A percentile compares a stretch with the other conserved stretches of the same genome.
These are phyloP conservation scores for Moesziomyces globuligerus DNA, from an alignment of 1,284 basidiomycete species.

Conservation along the genomic window DNA sequence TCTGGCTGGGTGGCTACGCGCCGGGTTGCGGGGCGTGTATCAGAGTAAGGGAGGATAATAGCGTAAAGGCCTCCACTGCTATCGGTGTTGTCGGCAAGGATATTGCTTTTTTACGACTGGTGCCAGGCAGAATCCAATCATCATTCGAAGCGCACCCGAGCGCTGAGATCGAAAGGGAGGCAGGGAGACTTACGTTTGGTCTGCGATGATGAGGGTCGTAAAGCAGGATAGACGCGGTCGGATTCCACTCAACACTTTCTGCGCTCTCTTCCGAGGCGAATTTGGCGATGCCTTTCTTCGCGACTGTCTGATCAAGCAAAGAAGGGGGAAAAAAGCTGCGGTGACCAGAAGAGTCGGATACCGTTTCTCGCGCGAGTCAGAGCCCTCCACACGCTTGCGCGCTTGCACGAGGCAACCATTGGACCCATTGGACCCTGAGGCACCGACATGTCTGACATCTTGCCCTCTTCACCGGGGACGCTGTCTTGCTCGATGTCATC, in stretches of 20 bases:
- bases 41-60: slow-evolving; percentile 54
- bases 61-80: slow-evolving; percentile 53
- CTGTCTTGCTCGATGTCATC: slow-evolving; percentile 13
- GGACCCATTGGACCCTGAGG: slow-evolving; percentile 5
- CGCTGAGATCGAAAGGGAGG: neutral
- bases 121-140: slow-evolving; percentile 57
- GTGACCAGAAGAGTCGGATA: neutral
- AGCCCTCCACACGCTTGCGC: slow-evolving; percentile 5
- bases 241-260: neutral
- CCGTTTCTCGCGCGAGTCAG: slow-evolving; percentile 22
- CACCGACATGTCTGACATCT: neutral
- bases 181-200: slow-evolving; percentile 22
- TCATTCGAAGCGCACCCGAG: slow-evolving; percentile 27
- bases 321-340: slow-evolving; percentile 5
- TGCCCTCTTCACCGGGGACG: no score
- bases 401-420: neutral
- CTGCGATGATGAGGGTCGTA: slow-evolving; percentile 14
- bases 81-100: slow-evolving; percentile 49
- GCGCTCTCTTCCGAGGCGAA: neutral
- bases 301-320: slow-evolving; percentile 2
- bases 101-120: slow-evolving; percentile 55
- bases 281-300: slow-evolving; percentile 3
- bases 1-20: no score
- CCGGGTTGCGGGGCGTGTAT: slow-evolving; percentile 23
- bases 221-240: neutral